These are phyloP conservation scores for Vitis hybrid DNA, from an alignment of 177 flowering plant species.

Conservation along the genomic window DNA sequence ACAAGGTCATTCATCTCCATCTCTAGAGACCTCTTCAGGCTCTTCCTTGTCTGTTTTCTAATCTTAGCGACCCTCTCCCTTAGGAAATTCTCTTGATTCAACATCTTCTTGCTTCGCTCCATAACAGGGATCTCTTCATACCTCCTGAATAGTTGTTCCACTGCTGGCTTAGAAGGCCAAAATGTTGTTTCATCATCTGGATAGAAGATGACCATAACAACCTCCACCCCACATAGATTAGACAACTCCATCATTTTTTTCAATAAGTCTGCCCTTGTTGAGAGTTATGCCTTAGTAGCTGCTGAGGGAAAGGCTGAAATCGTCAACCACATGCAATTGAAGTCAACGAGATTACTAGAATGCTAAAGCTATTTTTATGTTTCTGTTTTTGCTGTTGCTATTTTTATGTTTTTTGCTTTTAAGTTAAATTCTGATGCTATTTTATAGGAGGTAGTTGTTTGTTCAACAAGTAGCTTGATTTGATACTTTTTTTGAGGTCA, in stretches of 20 bases:
- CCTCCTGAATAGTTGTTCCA: background rate
- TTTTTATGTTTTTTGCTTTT: too few species aligned
- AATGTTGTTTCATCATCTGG: conserved; percentile 21
- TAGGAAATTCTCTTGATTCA: conserved; percentile 26
- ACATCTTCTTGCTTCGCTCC: conserved; percentile 21
- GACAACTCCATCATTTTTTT: conserved; percentile 36
- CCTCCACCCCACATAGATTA: conserved; percentile 26
- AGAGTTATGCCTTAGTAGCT: too few species aligned
- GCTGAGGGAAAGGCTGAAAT: too few species aligned
- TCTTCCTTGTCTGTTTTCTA: conserved; percentile 12
- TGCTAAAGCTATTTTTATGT: too few species aligned
- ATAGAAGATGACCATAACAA: conserved; percentile 19
- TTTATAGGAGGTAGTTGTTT: too few species aligned
- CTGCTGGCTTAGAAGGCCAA: conserved; percentile 23
- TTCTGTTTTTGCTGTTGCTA: too few species aligned
- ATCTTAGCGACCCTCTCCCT: conserved; percentile 16
- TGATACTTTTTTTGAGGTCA: too few species aligned
- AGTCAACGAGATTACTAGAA: too few species aligned
- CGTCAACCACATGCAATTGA: too few species aligned
- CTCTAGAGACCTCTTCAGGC: conserved; percentile 9
- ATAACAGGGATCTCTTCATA: conserved; percentile 13
- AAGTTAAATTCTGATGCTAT: too few species aligned
- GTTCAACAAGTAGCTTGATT: too few species aligned
- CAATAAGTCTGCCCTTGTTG: conserved; percentile 15
- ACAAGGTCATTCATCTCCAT: conserved; percentile 13